Base-by-base conservation (phyloP, 1,284 basidiomycete genomes). In the Porogramme epimiltina region DNA sequence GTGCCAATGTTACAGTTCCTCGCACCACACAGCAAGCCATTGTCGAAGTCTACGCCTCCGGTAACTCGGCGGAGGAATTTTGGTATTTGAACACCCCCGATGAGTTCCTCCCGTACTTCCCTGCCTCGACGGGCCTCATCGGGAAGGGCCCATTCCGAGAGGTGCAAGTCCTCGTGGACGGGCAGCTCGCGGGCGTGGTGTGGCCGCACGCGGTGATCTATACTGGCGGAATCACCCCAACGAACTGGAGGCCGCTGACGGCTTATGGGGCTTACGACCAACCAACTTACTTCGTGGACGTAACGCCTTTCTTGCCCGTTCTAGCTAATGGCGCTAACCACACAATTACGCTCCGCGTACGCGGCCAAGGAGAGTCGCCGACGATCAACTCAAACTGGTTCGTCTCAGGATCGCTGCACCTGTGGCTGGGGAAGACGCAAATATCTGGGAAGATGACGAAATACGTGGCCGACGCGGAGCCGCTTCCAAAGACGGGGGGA, bases 191-290 rank as follows among this genome's bases (percentile, higher is more conserved):
- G n/a, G 90, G 89, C 2, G 78, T 81, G 20, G 85, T 77, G 5
- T 85, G 87, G 66, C 89, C 90, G 0, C 91, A 87, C 59, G 79
- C 85, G 3, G 82, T 86, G 23, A 81, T 91, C 41, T 91, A 89
- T 59, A 91, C 89, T 0, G 89, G 89, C 19, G 88, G 85, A 0
- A 80, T 89, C 55, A 75, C 82, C 23, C 87, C 87, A 4, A 73
- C 80, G 4, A 75, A 82, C 42, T 91, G 89, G 89, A 78, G 81
- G 81, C 89, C 89, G 0, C 85, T 90, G 59, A 78, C 83, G 2
- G 80, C 87, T 3, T 91, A 86, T 59, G 88, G 88, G 6, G 84
- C 88, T 3, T 73, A 88, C 36, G 85, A 91, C 58, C 75, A 89
- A 24, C 89, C 90, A 2, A 86, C 85, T 3, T 90, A 91, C 65